phyloP scores from a whole-genome alignment of 179 eudicot genomes.

The Patellifolia procumbens region DNA sequence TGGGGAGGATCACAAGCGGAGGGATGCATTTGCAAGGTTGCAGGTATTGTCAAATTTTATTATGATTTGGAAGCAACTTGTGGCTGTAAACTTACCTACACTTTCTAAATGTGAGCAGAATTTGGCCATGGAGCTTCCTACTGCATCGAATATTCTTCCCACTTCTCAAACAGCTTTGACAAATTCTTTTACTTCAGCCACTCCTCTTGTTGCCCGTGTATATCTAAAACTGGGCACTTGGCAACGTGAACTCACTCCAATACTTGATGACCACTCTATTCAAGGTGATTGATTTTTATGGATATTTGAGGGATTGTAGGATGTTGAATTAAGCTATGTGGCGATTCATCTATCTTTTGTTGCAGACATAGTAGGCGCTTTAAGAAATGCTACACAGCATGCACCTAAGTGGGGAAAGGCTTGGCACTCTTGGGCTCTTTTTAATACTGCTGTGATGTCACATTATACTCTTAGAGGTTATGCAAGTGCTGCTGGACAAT shows the following conservation, averaged over 20 bases:
- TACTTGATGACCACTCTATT: slow-evolving; percentile 75
- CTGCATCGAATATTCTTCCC: slow-evolving; percentile 43
- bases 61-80: background rate
- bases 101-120: slow-evolving; percentile 44
- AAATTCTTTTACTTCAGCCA: slow-evolving; percentile 45
- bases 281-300: slow-evolving; percentile 45
- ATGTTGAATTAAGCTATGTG: slow-evolving; percentile 1
- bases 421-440: slow-evolving; percentile 98
- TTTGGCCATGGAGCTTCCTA: slow-evolving; percentile 67
- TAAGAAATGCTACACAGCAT: slow-evolving; percentile 75
- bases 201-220: slow-evolving; percentile 73
- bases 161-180: slow-evolving; percentile 39
- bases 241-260: slow-evolving; percentile 89
- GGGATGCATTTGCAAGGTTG: slow-evolving; percentile 80
- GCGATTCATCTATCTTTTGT: slow-evolving; percentile 19
- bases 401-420: slow-evolving; percentile 91
- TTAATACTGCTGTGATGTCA: slow-evolving; percentile 97
- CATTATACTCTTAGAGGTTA: slow-evolving; percentile 77
- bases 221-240: slow-evolving; percentile 86
- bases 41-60: slow-evolving; percentile 47
- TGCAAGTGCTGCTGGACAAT: slow-evolving; percentile 59
- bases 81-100: slow-evolving; percentile 4
- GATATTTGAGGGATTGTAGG: background rate
- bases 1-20: slow-evolving; percentile 93
- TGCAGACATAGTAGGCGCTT: slow-evolving; percentile 71